A percentile compares a stretch with the other conserved stretches of the same genome.
Conservation (phyloP, 140 eudicot genomes). For the Anethum foeniculum region DNA sequence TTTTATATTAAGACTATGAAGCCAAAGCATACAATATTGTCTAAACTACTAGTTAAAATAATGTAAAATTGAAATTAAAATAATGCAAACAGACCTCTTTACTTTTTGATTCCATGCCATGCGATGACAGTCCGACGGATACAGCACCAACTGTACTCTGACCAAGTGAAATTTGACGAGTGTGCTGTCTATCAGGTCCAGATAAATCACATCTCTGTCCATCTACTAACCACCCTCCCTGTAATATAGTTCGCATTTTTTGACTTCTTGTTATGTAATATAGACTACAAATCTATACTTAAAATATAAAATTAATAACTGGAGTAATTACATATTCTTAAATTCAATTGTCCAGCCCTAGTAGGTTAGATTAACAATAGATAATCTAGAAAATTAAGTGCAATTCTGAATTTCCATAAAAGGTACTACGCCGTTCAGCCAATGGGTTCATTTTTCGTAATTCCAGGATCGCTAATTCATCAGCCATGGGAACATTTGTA, state of each 20-base stretch:
- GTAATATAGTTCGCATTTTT: slow-evolving; percentile 18
- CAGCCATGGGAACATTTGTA: slow-evolving; percentile 38
- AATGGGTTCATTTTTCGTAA: slow-evolving; percentile 35
- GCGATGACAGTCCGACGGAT: slow-evolving; percentile 31
- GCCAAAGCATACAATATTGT: neutral
- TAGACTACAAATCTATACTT: slow-evolving; percentile 4
- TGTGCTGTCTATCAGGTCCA: slow-evolving; percentile 38
- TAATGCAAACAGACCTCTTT: slow-evolving; percentile 46
- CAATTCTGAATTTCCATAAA: neutral
- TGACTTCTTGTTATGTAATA: slow-evolving; percentile 26
- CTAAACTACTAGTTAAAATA: neutral
- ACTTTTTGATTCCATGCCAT: slow-evolving; percentile 19
- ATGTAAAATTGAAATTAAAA: neutral
- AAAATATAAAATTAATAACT: neutral
- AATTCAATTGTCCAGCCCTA: neutral
- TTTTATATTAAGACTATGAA: neutral
- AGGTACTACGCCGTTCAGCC: slow-evolving; percentile 22
- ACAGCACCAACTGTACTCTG: slow-evolving; percentile 33
- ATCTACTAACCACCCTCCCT: slow-evolving; percentile 43
- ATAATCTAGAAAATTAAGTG: neutral
- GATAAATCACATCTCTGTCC: slow-evolving; percentile 39
- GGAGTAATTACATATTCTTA: neutral
- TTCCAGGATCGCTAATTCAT: slow-evolving; percentile 70
- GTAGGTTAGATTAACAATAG: neutral
- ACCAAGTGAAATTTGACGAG: slow-evolving; percentile 26